Percentiles rank a stretch among this genome's conserved stretches.
Evolutionary conservation across 345 rosid species (phyloP).

Genomic region (Euphorbia lathyris): DNA sequence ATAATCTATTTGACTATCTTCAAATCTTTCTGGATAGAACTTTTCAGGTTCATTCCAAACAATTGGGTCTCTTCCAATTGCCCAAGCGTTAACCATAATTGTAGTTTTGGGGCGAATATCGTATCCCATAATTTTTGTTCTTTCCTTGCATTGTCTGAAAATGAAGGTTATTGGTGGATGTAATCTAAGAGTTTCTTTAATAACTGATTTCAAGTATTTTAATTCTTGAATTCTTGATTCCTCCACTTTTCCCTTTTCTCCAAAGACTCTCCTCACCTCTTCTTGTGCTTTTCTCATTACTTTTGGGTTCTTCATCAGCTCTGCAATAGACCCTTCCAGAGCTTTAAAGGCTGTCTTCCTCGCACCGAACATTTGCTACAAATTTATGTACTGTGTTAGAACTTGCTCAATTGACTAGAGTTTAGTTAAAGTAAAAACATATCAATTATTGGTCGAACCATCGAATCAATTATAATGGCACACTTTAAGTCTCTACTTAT

Average conservation of each 20-base stretch:
- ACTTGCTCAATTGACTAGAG: too few species aligned
- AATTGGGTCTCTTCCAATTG: constrained; percentile 10
- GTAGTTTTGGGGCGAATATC: neutral
- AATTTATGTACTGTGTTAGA: too few species aligned
- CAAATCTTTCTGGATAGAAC: constrained; percentile 5
- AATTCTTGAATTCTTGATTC: constrained; percentile 15
- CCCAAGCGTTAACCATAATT: neutral
- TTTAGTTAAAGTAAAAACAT: too few species aligned
- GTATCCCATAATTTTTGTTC: neutral
- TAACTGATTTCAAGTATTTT: constrained; percentile 8
- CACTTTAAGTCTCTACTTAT: too few species aligned
- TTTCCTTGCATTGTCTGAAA: neutral
- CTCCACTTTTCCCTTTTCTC: constrained; percentile 5
- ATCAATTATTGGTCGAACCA: too few species aligned
- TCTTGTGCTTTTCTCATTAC: constrained; percentile 23
- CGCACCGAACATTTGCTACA: neutral
- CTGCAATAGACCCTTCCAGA: constrained; percentile 6
- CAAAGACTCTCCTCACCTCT: constrained; percentile 26
- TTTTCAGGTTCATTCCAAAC: neutral
- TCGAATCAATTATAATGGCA: too few species aligned
- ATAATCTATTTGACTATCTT: neutral
- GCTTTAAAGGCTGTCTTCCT: neutral
- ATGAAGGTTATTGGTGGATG: neutral
- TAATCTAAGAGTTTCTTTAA: constrained; percentile 16
- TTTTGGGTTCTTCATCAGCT: constrained; percentile 22